Conservation (phyloP, 352 stramenopile genomes). For the Phytopythium oedochilum region DNA sequence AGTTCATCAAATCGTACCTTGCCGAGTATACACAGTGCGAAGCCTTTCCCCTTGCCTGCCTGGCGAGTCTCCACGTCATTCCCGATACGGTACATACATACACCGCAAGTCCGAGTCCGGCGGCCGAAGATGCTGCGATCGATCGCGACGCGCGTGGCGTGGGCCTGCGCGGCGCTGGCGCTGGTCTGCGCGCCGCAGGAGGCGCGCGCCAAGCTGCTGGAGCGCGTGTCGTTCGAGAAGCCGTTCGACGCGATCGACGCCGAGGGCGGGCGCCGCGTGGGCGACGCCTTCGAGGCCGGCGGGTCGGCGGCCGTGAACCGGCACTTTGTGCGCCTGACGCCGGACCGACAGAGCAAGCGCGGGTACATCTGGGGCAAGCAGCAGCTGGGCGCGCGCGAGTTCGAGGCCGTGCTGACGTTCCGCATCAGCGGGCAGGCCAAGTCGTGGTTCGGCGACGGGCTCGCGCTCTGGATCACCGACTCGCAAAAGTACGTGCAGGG, state of each 20-base stretch:
- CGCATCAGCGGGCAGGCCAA: constrained; percentile 79
- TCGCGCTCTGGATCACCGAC: constrained; percentile 79
- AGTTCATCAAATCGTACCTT: not conserved
- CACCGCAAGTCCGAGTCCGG: too few relatives aligned
- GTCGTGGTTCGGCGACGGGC: constrained; percentile 70
- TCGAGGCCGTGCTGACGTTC: constrained; percentile 77
- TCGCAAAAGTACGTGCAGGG: constrained; percentile 43
- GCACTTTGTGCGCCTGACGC: constrained; percentile 79
- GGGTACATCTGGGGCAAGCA: constrained; percentile 74
- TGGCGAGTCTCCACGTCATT: constrained; percentile 2
- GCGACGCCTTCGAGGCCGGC: constrained; percentile 52
- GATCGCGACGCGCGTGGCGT: not conserved
- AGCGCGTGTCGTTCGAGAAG: constrained; percentile 68
- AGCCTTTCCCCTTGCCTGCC: not conserved
- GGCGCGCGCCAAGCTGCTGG: constrained; percentile 28
- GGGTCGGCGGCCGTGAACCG: constrained; percentile 66
- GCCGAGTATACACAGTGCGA: not conserved
- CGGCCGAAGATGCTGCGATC: not conserved
- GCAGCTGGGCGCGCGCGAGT: constrained; percentile 52
- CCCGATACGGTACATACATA: too few relatives aligned
- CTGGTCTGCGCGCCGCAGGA: constrained; percentile 13
- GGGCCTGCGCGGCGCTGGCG: constrained; percentile 10
- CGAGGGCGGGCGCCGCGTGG: constrained; percentile 51
- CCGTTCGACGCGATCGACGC: constrained; percentile 70
- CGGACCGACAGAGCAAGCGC: constrained; percentile 73